These are phyloP conservation scores for Aspergillus fischeri DNA, from an alignment of 2,329 filamentous ascomycete species.

Conservation along the genomic window DNA sequence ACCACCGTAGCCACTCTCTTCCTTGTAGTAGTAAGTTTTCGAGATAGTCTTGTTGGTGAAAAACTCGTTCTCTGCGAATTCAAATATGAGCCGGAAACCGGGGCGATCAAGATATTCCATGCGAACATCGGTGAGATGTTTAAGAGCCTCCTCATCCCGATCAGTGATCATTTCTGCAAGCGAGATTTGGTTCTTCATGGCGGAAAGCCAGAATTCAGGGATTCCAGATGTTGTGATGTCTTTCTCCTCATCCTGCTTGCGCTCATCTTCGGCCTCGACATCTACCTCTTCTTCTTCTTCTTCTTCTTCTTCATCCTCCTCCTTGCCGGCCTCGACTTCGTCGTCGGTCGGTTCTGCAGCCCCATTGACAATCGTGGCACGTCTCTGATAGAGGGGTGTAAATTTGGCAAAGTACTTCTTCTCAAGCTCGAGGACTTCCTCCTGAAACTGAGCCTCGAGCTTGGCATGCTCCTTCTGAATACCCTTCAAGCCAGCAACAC, in stretches of 20 bases:
- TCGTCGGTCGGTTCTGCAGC: slow-evolving; percentile 76
- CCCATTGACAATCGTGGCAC: slow-evolving; percentile 89
- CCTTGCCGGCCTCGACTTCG: slow-evolving; percentile 82
- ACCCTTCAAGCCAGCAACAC: slow-evolving; percentile 92
- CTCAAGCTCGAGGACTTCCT: slow-evolving; percentile 95
- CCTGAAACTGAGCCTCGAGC: slow-evolving; percentile 96
- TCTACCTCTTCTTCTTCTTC: slow-evolving; percentile 38
- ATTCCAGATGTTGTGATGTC: slow-evolving; percentile 66
- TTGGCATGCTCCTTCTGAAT: slow-evolving; percentile 99
- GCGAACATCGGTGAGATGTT: slow-evolving; percentile 84
- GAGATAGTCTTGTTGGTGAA: slow-evolving; percentile 96
- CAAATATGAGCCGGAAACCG: slow-evolving; percentile 96
- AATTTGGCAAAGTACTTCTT: slow-evolving; percentile 99
- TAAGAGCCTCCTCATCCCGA: slow-evolving; percentile 89
- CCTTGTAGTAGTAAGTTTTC: slow-evolving; percentile 99
- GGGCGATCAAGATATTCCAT: slow-evolving; percentile 99
- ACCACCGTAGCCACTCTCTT: slow-evolving; percentile 95
- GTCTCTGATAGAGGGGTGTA: slow-evolving; percentile 93
- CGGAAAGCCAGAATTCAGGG: slow-evolving; percentile 98
- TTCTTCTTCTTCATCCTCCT: slow-evolving; percentile 67
- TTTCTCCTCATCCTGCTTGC: slow-evolving; percentile 44
- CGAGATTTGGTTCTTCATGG: slow-evolving; percentile 99
- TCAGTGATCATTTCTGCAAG: slow-evolving; percentile 99
- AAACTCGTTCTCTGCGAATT: slow-evolving; percentile 91
- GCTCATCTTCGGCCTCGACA: slow-evolving; percentile 55